phyloP scores from a whole-genome alignment of 208 protist species.

The Trypanosoma scelopori region DNA sequence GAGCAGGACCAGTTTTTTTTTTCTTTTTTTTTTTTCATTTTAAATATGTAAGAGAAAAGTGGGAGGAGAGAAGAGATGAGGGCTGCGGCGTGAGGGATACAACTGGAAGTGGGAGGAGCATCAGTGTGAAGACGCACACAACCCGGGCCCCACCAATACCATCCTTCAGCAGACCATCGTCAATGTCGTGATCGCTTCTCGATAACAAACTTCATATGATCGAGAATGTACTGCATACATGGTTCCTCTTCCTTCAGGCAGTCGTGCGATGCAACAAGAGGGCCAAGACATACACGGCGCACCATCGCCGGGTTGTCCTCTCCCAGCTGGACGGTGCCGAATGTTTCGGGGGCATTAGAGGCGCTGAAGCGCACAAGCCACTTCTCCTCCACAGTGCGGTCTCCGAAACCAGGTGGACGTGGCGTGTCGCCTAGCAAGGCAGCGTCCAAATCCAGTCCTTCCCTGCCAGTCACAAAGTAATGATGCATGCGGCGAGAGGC shows the following conservation, averaged over 20 bases:
- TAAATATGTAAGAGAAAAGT: not conserved
- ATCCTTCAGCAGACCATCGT: not conserved
- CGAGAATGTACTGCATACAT: conserved; percentile 43
- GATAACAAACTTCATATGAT: conserved; percentile 9
- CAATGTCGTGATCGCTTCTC: conserved; percentile 8
- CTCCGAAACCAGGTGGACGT: conserved; percentile 13
- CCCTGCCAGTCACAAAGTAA: conserved; percentile 51
- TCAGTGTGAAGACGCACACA: not conserved
- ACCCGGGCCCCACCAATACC: not conserved
- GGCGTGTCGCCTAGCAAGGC: conserved; percentile 40
- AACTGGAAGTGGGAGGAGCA: not conserved
- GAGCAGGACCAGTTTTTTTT: not conserved
- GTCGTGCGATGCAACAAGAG: conserved; percentile 27
- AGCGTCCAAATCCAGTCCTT: conserved; percentile 39
- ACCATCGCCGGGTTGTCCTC: conserved; percentile 27
- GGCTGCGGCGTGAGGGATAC: conserved; percentile 4
- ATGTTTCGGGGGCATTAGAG: conserved; percentile 69
- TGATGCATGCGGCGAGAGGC: conserved; percentile 53
- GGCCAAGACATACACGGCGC: conserved; percentile 37
- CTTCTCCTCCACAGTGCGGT: conserved; percentile 29
- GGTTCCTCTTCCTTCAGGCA: conserved; percentile 25
- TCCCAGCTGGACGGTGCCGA: conserved; percentile 68
- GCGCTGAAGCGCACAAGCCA: conserved; percentile 78
- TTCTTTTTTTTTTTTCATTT: too few relatives aligned
- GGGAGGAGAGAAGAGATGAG: conserved; percentile 15